phyloP scores from a whole-genome alignment of 805 yeast species.

The Candida ovalis region DNA sequence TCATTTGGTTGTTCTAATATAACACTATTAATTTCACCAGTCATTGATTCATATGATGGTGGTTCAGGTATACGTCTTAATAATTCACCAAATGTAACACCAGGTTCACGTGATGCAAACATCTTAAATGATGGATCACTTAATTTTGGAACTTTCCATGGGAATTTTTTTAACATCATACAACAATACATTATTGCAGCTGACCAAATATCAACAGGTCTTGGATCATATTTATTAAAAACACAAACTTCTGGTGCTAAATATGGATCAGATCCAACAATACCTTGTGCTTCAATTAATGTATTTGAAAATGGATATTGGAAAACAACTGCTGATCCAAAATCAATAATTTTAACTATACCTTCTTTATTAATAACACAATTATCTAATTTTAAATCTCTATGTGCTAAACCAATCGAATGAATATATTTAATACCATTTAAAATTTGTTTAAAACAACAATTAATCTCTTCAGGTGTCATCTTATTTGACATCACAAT shows the following conservation, averaged over 20 bases:
- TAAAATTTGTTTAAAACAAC: slow-evolving; percentile 85
- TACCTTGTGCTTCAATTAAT: slow-evolving; percentile 73
- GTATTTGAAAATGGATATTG: slow-evolving; percentile 78
- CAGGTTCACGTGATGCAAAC: slow-evolving; percentile 71
- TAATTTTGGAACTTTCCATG: slow-evolving; percentile 89
- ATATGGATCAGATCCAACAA: slow-evolving; percentile 86
- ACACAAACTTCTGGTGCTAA: slow-evolving; percentile 91
- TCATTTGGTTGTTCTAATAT: not conserved
- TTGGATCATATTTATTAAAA: slow-evolving; percentile 78
- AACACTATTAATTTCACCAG: slow-evolving; percentile 4
- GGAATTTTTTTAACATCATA: slow-evolving; percentile 87
- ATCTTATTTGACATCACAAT: slow-evolving; percentile 91
- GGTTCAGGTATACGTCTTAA: slow-evolving; percentile 54
- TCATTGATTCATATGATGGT: slow-evolving; percentile 29
- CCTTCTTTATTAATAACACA: slow-evolving; percentile 84
- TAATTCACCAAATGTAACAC: slow-evolving; percentile 60
- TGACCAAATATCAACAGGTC: slow-evolving; percentile 95
- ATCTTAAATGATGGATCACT: slow-evolving; percentile 79
- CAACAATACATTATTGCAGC: slow-evolving; percentile 88
- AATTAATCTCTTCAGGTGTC: slow-evolving; percentile 73
- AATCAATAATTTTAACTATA: slow-evolving; percentile 85
- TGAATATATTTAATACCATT: slow-evolving; percentile 81
- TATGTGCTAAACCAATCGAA: slow-evolving; percentile 80
- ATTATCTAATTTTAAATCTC: slow-evolving; percentile 89
- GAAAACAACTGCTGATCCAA: slow-evolving; percentile 90